Base-by-base conservation (phyloP, 352 stramenopile species). In the Globisporangium mamillatum region DNA sequence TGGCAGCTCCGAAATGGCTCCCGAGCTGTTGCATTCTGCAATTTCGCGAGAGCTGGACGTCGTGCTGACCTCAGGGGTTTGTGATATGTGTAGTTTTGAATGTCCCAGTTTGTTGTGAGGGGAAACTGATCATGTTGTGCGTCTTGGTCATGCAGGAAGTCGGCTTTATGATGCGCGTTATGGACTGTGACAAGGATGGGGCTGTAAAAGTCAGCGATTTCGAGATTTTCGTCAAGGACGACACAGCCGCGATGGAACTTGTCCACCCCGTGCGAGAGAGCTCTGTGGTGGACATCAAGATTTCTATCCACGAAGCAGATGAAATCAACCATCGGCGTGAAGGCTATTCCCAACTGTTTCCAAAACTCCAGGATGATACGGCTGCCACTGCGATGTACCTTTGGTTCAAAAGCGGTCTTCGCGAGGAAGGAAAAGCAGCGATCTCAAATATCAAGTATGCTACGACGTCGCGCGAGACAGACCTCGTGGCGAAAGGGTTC, bases 1-100 rank as follows among this genome's bases (percentile, higher is more conserved):
- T 1, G 80, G 81, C 20, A 67, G 71, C 18, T 77, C 67, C 5
- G 75, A 70, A 10, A 78, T 94, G 58, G 76, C 80, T 4, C 72
- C 78, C 0, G 82, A 91, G 25, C 70, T 92, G 1, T 79, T 94
- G 38, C 83, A 92, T 27, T 70, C 77, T 0, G 77, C 84, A 1
- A 80, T 94, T 20, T 78, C 82, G 59, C 72, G 85, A 24, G 86
- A 94, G 32, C 72, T 94, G 32, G 86, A 93, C 65, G 81, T 94
- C 20, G 80, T 90, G 10, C 71, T 94, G n/a, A 94, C 86, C 12
- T 86, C 82, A 25, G 84, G 86, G 55, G 86, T 94, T 77, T 18
- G 78, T 77, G 36, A 48, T 29, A 12, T 3, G 14, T 12, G 63
- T 44, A 8, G 14, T 53, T n/a, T 60, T 24, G 6, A 7, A 10